These are phyloP conservation scores for Articulospora tetracladia DNA, from an alignment of 495 filamentous ascomycete genomes.

Conservation along the genomic window DNA sequence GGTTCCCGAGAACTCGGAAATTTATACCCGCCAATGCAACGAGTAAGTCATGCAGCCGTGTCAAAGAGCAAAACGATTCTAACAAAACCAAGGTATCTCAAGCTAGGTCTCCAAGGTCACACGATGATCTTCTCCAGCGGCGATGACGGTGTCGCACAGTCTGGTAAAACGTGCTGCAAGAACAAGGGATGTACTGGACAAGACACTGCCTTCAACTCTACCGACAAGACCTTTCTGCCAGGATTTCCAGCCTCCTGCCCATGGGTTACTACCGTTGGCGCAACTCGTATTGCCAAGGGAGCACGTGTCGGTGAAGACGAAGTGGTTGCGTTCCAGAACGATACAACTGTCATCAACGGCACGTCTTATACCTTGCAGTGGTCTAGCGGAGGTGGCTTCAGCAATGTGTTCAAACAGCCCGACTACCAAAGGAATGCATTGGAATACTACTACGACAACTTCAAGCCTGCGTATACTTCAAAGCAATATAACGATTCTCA, in stretches of 20 bases:
- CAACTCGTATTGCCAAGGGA: constrained; percentile 31
- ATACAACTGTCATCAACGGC: too few species aligned
- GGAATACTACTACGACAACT: constrained; percentile 19
- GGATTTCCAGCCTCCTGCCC: constrained; percentile 39
- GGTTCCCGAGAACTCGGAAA: constrained; percentile 29
- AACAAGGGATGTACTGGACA: constrained; percentile 57
- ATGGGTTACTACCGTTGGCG: constrained; percentile 42
- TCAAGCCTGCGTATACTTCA: constrained; percentile 21
- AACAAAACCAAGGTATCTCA: constrained; percentile 23
- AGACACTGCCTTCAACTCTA: constrained; percentile 16
- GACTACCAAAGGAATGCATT: constrained; percentile 32
- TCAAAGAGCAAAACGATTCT: not conserved
- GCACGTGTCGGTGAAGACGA: constrained; percentile 29
- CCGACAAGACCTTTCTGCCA: constrained; percentile 32
- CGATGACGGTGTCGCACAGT: constrained; percentile 34
- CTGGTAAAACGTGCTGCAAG: constrained; percentile 48
- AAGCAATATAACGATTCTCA: constrained; percentile 27
- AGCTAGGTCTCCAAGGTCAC: constrained; percentile 38
- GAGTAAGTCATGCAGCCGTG: not conserved
- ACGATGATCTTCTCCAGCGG: constrained; percentile 34
- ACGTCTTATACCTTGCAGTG: constrained; percentile 15
- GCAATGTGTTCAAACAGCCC: constrained; percentile 36
- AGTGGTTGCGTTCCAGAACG: constrained; percentile 13
- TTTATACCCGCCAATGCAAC: constrained; percentile 7
- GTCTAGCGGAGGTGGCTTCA: constrained; percentile 45